A percentile compares a stretch with the other conserved stretches of the same genome.
These are phyloP conservation scores for Baudoinia panamericana DNA, from an alignment of 495 filamentous ascomycete genomes.

Conservation along the genomic window DNA sequence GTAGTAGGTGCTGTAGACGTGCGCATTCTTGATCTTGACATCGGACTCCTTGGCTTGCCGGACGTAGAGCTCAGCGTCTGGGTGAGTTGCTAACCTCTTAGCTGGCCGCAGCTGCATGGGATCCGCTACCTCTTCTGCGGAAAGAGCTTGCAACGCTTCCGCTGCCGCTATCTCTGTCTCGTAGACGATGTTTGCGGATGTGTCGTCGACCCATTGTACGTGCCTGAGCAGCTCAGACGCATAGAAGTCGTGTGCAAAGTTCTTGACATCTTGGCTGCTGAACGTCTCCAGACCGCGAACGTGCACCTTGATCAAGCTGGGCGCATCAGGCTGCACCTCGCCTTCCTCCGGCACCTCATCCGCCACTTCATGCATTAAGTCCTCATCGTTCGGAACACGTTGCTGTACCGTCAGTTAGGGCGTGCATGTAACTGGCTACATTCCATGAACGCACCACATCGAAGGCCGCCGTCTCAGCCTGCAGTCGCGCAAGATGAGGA, in stretches of 20 bases:
- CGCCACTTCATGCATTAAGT: slow-evolving; percentile 12
- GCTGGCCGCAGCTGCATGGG: slow-evolving; percentile 45
- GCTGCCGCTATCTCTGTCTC: slow-evolving; percentile 51
- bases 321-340: slow-evolving; percentile 13
- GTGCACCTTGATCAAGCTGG: slow-evolving; percentile 60
- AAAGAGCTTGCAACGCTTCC: slow-evolving; percentile 56
- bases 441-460: slow-evolving; percentile 26
- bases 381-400: background rate
- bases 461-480: slow-evolving; percentile 31
- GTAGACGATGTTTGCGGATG: slow-evolving; percentile 76
- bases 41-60: slow-evolving; percentile 63
- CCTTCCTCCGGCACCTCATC: slow-evolving; percentile 16
- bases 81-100: slow-evolving; percentile 49
- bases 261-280: slow-evolving; percentile 60
- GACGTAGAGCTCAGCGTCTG: slow-evolving; percentile 55
- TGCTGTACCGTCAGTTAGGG: background rate
- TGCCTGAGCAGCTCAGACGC: slow-evolving; percentile 38
- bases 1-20: slow-evolving; percentile 77
- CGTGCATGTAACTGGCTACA: background rate
- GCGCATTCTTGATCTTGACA: slow-evolving; percentile 61
- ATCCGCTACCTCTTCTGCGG: slow-evolving; percentile 29
- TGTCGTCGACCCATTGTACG: slow-evolving; percentile 93
- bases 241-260: slow-evolving; percentile 55
- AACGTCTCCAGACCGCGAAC: slow-evolving; percentile 71
- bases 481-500: slow-evolving; percentile 29